A percentile compares a stretch with the other conserved stretches of the same genome.
Conservation (phyloP, 1,139 yeast species). For the Scheffersomyces insectosa region DNA sequence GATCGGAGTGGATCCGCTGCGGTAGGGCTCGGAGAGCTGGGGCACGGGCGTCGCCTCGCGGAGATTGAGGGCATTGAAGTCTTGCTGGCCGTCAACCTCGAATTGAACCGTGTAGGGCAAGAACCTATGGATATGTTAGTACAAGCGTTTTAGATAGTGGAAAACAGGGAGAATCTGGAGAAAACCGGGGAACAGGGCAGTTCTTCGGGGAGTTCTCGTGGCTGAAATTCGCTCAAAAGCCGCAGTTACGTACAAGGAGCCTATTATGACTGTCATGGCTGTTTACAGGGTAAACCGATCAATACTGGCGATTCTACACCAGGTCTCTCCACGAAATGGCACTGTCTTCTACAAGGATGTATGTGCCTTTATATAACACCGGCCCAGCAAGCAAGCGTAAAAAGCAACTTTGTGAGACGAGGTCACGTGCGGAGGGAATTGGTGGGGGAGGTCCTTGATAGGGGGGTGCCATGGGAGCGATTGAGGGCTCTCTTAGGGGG, state of each 20-base stretch:
- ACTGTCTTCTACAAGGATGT: too few relatives aligned
- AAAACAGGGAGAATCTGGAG: not conserved
- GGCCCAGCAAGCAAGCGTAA: not conserved
- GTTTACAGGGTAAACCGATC: not conserved
- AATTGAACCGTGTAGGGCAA: constrained; percentile 74
- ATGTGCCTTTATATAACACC: not conserved
- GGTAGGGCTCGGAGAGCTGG: too few relatives aligned
- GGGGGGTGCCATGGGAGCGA: too few relatives aligned
- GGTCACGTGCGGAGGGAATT: too few relatives aligned
- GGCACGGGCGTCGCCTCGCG: not conserved
- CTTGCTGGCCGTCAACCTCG: constrained; percentile 41
- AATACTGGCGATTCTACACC: too few relatives aligned
- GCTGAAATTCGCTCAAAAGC: not conserved
- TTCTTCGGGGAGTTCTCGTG: not conserved
- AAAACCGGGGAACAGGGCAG: not conserved
- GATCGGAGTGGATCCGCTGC: not conserved
- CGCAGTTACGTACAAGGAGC: constrained; percentile 54
- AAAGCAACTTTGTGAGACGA: too few relatives aligned
- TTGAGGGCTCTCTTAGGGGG: too few relatives aligned
- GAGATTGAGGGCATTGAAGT: not conserved
- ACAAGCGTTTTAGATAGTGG: constrained; percentile 5
- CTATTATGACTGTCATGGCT: constrained; percentile 59
- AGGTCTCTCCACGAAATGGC: too few relatives aligned
- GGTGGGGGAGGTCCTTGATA: too few relatives aligned
- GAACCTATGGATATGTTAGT: constrained; percentile 43